Base-by-base conservation (phyloP, 805 yeast genomes). In the Metschnikowia matae region DNA sequence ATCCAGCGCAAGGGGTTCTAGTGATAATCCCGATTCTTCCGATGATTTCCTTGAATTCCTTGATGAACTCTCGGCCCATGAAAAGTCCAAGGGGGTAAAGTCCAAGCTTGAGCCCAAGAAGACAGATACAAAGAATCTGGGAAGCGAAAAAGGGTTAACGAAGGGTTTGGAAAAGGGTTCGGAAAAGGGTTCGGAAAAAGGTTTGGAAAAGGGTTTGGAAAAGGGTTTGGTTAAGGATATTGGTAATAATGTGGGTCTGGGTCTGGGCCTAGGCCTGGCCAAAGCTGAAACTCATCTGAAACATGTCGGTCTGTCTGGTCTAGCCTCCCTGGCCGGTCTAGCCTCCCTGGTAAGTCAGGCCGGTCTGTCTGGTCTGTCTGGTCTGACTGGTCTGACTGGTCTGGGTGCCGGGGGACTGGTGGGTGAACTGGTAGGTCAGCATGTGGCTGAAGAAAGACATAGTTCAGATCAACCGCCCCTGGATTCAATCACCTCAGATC, bases 41-140 rank as follows among this genome's bases (percentile, higher is more conserved):
- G 80, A 78, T 44, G 84, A 81, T 48, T 74, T 80, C 41, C 62
- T 80, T 51, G 82, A 77, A 17, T 81, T 81, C 51, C 65, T 80
- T 51, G 90, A 87, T 65, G 90, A 87, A 65, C 70, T 87, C 58
- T 89, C 84, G 55, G 82, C 82, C 53, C 82, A 80, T 54, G 83
- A 81, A 52, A 70, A 70, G 71, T 14, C 50, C 50, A 48, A 55
- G 37, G 18, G 49, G 44, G 48, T 52, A 43, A 57, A 52, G 50
- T 52, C 49, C 34, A 70, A 70, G 51, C 63, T 70, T 42, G 74
- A 67, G 53, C 76, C 76, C 8, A 70, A 60, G 52, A 64, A 62
- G 54, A 52, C 46, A 10, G 53, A 34, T 17, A 34, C 36, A 17
- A 34, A 34, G 36, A 11, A 10, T 17, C 3, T 14, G 17, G 36